Evolutionary conservation across 1,284 basidiomycete species (phyloP).

Genomic region (Ceratobasidium sp.): DNA sequence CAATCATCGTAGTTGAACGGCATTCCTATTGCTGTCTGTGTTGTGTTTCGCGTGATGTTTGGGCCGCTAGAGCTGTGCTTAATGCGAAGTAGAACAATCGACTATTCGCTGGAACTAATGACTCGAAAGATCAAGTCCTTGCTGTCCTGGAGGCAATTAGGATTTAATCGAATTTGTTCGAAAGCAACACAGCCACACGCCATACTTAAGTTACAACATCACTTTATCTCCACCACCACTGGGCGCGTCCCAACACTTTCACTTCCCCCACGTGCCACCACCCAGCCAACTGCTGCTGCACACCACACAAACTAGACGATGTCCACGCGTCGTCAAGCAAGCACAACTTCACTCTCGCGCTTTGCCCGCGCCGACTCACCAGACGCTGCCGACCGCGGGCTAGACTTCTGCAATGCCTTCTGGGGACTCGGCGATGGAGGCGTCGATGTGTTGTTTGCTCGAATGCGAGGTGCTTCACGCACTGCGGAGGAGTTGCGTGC

Average conservation of each 20-base stretch:
- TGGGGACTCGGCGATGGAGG: conserved; percentile 90
- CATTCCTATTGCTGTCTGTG: not conserved
- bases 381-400: conserved; percentile 56
- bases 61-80: conserved; percentile 2
- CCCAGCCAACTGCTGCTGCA: not conserved
- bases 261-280: not conserved
- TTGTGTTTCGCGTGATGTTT: not conserved
- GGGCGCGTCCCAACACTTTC: not conserved
- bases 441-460: conserved; percentile 88
- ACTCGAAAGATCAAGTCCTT: not conserved
- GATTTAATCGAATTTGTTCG: not conserved
- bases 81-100: not conserved
- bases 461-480: conserved; percentile 85
- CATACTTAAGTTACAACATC: conserved; percentile 21
- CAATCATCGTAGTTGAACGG: not conserved
- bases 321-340: conserved; percentile 47
- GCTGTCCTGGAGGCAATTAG: not conserved
- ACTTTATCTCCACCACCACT: conserved; percentile 38
- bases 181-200: conserved; percentile 32
- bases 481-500: conserved; percentile 88
- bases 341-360: conserved; percentile 47
- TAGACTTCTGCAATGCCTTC: conserved; percentile 97
- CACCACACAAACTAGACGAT: conserved; percentile 26
- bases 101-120: not conserved
- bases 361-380: conserved; percentile 45